A percentile compares a stretch with the other conserved stretches of the same genome.
phyloP scores from a whole-genome alignment of 2,329 filamentous ascomycete species.

The Purpureocillium takamizusanense region DNA sequence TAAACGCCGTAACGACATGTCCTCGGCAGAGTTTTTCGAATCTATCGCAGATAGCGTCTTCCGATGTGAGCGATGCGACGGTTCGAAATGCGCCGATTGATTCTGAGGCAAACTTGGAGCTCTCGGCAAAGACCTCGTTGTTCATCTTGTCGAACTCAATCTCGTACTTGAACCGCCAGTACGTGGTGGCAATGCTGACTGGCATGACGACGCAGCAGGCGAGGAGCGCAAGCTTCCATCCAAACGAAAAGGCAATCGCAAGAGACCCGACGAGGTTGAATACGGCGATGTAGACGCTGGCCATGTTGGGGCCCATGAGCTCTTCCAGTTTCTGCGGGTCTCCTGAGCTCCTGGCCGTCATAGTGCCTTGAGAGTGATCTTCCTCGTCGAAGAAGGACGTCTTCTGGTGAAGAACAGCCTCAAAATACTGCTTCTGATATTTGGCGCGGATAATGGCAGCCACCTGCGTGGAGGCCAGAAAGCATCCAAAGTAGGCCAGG shows the following conservation, averaged over 20 bases:
- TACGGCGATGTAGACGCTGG: slow-evolving; percentile 51
- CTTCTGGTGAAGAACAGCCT: slow-evolving; percentile 49
- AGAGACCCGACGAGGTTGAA: slow-evolving; percentile 59
- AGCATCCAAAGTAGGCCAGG: slow-evolving; percentile 37
- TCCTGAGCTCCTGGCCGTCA: slow-evolving; percentile 45
- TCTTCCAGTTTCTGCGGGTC: slow-evolving; percentile 55
- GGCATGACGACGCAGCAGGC: slow-evolving; percentile 52
- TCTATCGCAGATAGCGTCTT: slow-evolving; percentile 52
- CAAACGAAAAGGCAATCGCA: slow-evolving; percentile 59
- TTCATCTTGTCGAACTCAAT: slow-evolving; percentile 62
- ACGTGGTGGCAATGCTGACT: slow-evolving; percentile 36
- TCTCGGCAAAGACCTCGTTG: slow-evolving; percentile 57
- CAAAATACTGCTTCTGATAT: slow-evolving; percentile 53
- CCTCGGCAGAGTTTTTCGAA: slow-evolving; percentile 49
- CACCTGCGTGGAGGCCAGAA: slow-evolving; percentile 31
- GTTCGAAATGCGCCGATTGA: slow-evolving; percentile 67
- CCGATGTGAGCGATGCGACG: slow-evolving; percentile 60
- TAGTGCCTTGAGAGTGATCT: slow-evolving; percentile 49
- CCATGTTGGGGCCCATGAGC: slow-evolving; percentile 54
- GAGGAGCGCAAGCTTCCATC: slow-evolving; percentile 69
- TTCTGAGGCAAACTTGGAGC: slow-evolving; percentile 67
- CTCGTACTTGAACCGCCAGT: slow-evolving; percentile 47
- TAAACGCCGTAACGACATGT: slow-evolving; percentile 52
- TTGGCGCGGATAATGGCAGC: slow-evolving; percentile 40
- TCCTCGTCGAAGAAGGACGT: slow-evolving; percentile 53